Base-by-base conservation (phyloP, 768 basidiomycete genomes). In the Leucogyrophana mollusca region DNA sequence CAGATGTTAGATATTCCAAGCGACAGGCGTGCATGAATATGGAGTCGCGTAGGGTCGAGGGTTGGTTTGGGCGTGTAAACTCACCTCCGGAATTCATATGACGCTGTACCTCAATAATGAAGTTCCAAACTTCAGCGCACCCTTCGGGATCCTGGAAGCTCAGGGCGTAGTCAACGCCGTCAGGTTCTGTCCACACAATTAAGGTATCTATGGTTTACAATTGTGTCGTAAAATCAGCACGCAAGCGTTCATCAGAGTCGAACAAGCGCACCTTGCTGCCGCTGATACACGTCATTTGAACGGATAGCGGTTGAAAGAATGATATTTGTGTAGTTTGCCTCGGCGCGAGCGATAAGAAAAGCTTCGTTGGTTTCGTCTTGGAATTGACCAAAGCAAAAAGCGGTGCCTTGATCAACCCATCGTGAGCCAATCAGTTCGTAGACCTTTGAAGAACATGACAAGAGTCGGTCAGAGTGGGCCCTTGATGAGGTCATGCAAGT, bases 111-210 rank as follows among this genome's bases (percentile, higher is more conserved):
- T 95, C 91, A 51, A 79, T 71, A 56, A 99, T 95, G 65, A 97
- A 99, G 57, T 87, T 89, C 95, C 96, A 99, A 40, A 98, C 90
- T 71, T 98, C 94, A 24, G 84, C 77, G 56, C 95, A 99, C 23
- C 94, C 96, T 51, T 93, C 90, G 1, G 90, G 81, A 56, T 97
- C 95, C 61, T 97, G 95, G 57, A 99, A 99, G 57, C 93, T 95
- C 43, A 99, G 74, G 2, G 95, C 95, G 61, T 96, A 94, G 66
- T 99, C 96, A 30, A 88, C 83, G 22, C 91, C 90, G 52, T 90
- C 87, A 1, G 91, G 89, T 63, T 98, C 95, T 3, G 95, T 98
- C 96, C 96, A 99, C 16, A 97, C 95, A 56, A 99, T 97, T 39
- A 99, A 78, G 10, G 96, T 99, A 60, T 97, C 95, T 94, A 68